Base-by-base conservation (phyloP, 768 basidiomycete species). In the Trametes cinnabarina region DNA sequence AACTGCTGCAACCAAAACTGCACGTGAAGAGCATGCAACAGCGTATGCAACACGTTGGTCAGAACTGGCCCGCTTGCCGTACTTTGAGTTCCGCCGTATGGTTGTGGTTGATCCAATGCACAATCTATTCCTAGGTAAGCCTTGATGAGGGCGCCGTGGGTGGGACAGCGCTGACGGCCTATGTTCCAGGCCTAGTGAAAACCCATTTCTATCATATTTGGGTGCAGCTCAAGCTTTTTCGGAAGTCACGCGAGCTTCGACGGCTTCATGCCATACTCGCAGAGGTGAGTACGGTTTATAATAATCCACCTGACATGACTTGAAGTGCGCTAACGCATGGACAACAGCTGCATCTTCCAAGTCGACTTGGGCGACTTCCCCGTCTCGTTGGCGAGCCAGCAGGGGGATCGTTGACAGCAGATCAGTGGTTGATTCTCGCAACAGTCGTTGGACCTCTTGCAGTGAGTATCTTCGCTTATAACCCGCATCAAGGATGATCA, bases 381-480 rank as follows among this genome's bases (percentile, higher is more conserved):
- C 34, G 40, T 2, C 43, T 53, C 0, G 44, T 61, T 10, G 60
- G 60, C 1, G 55, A 57, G 10, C 60, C 60, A 2, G 51, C 60
- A 5, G 60, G 60, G 0, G 60, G 60, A 0, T 61, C 60, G 3
- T 23, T 61, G 1, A 61, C 60, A 6, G 55, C 60, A 1, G 56
- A 61, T n/a, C 55, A 61, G 25, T 61, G 73, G 76, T 58, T 69
- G 0, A 35, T 72, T 11, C 58, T 72, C 2, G 64, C 65, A 0
- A 71, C 66, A 0, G 62, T 73, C 17, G 62, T 72, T 22, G 68
- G 67, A 0, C 73, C 74, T 0, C 53, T 74, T 1, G 58, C 64
- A 0, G 71, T 73, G 57, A 34, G 69, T 64, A 17, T 32, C 14
- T 22, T 10, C 6, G 22, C 7, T 25, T 3, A 26, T 22, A 12